Conservation (phyloP, 495 filamentous ascomycete genomes). For the Daldinia childiae region DNA sequence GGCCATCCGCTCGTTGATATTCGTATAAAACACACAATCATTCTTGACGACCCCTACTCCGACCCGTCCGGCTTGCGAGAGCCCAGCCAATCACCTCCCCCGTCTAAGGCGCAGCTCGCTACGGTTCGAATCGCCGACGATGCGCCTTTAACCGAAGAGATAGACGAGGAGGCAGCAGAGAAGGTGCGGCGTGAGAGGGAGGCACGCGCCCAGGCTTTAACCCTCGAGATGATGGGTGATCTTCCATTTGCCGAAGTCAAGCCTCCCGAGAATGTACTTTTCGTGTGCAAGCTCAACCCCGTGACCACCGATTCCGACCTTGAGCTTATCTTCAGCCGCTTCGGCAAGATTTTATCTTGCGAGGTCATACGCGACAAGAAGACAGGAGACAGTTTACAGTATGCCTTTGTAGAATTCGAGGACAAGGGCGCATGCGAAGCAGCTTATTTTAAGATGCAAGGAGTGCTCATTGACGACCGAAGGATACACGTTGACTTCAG, state of each 20-base stretch:
- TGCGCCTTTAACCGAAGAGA: conserved; percentile 71
- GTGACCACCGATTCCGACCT: conserved; percentile 95
- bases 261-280: conserved; percentile 95
- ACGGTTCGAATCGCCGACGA: conserved; percentile 93
- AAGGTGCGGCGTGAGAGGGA: conserved; percentile 86
- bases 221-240: conserved; percentile 97
- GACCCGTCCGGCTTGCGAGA: conserved; percentile 80
- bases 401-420: conserved; percentile 97
- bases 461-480: conserved; percentile 94
- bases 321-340: conserved; percentile 94
- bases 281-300: conserved; percentile 98
- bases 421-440: conserved; percentile 92
- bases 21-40: conserved; percentile 86
- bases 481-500: conserved; percentile 99
- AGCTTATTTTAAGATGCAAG: conserved; percentile 98
- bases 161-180: conserved; percentile 82
- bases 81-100: conserved; percentile 81
- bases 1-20: conserved; percentile 90
- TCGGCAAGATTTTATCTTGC: conserved; percentile 93
- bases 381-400: conserved; percentile 94
- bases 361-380: conserved; percentile 96
- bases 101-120: conserved; percentile 83
- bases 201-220: conserved; percentile 92
- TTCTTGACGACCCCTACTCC: conserved; percentile 88
- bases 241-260: conserved; percentile 98